These are phyloP conservation scores for Mucor piriformis DNA, from an alignment of 371 early-diverging fungal species.

Conservation along the genomic window DNA sequence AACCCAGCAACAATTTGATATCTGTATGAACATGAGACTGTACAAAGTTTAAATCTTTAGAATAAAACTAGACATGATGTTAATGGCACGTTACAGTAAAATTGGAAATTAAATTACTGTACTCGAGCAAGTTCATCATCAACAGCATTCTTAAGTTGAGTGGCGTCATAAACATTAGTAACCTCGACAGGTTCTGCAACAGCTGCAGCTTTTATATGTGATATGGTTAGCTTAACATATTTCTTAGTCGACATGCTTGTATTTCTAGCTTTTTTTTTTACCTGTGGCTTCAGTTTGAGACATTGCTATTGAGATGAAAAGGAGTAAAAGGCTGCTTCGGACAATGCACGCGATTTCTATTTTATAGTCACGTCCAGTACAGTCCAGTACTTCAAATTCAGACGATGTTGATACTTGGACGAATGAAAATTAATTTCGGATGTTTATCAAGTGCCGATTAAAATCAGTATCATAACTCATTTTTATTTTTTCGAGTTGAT, in stretches of 20 bases:
- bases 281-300: constrained; percentile 2
- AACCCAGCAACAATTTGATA: constrained; percentile 45
- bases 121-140: constrained; percentile 50
- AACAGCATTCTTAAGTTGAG: constrained; percentile 43
- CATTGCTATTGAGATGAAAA: background rate
- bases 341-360: background rate
- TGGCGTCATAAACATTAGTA: constrained; percentile 39
- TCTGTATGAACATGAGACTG: constrained; percentile 45
- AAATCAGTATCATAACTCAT: too few relatives aligned
- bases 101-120: constrained; percentile 5
- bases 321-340: too few relatives aligned
- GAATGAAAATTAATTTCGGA: too few relatives aligned
- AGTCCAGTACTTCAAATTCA: too few relatives aligned
- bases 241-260: background rate
- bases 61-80: constrained; percentile 20
- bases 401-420: too few relatives aligned
- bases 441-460: too few relatives aligned
- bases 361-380: background rate
- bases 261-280: background rate
- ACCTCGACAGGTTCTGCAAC: constrained; percentile 30
- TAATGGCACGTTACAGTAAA: background rate
- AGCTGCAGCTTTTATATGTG: background rate
- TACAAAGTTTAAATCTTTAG: constrained; percentile 21
- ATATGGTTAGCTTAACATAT: background rate
- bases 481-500: too few relatives aligned